Conservation (phyloP, 1,139 yeast genomes). For the Arxiozyma telluris region DNA sequence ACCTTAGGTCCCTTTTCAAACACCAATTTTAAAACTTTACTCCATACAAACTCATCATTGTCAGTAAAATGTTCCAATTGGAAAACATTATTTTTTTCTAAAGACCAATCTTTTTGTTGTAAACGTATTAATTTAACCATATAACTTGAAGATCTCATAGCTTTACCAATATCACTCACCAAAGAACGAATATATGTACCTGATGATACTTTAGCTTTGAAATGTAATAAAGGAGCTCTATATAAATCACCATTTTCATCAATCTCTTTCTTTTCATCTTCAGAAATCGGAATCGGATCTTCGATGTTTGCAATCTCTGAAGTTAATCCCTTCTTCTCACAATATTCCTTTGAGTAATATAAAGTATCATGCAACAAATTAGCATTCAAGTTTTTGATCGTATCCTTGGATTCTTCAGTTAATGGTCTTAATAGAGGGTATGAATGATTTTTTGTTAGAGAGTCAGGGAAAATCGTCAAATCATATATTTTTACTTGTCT, state of each 20-base stretch:
- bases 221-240: conserved; percentile 58
- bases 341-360: conserved; percentile 49
- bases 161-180: conserved; percentile 80
- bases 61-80: conserved; percentile 54
- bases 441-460: conserved; percentile 47
- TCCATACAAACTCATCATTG: conserved; percentile 52
- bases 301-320: conserved; percentile 33
- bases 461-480: conserved; percentile 44
- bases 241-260: conserved; percentile 27
- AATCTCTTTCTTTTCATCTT: conserved; percentile 27
- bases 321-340: conserved; percentile 33
- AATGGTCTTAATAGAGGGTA: conserved; percentile 42
- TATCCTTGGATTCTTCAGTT: conserved; percentile 39
- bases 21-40: conserved; percentile 48
- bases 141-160: conserved; percentile 72
- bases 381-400: conserved; percentile 43
- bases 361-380: conserved; percentile 56
- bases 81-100: conserved; percentile 59
- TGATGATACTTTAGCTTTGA: conserved; percentile 75
- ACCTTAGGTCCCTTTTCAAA: conserved; percentile 34
- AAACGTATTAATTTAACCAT: conserved; percentile 76
- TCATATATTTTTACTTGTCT: conserved; percentile 59
- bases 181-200: conserved; percentile 93
- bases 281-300: conserved; percentile 28
- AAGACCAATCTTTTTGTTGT: conserved; percentile 75